These are phyloP conservation scores for Xylaria sp. DNA, from an alignment of 2,329 filamentous ascomycete genomes.

Conservation along the genomic window DNA sequence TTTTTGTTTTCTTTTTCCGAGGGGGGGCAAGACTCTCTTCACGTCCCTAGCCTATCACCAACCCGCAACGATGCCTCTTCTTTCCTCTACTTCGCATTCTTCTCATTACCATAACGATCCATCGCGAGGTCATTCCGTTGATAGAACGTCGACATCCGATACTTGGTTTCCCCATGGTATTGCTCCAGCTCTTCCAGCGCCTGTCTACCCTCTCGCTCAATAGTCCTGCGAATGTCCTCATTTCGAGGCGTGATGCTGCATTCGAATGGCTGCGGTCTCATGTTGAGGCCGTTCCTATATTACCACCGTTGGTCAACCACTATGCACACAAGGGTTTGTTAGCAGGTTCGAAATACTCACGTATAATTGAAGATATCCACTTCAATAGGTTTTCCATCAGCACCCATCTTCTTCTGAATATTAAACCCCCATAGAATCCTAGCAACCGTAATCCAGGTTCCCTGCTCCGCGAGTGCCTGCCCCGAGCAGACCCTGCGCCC, in stretches of 20 bases:
- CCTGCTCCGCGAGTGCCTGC: slow-evolving; percentile 67
- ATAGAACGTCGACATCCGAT: slow-evolving; percentile 66
- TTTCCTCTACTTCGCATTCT: slow-evolving; percentile 27
- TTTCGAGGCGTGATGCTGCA: slow-evolving; percentile 64
- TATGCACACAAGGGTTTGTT: neutral
- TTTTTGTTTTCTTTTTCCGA: neutral
- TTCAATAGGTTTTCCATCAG: slow-evolving; percentile 57
- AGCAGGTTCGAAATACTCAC: slow-evolving; percentile 51
- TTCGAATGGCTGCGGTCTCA: slow-evolving; percentile 66
- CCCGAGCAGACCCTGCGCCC: slow-evolving; percentile 65
- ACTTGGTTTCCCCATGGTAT: slow-evolving; percentile 67
- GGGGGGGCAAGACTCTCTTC: neutral
- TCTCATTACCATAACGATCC: slow-evolving; percentile 47
- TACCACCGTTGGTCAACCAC: slow-evolving; percentile 4
- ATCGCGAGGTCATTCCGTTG: slow-evolving; percentile 50
- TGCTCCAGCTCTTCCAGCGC: slow-evolving; percentile 63
- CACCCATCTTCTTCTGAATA: slow-evolving; percentile 55
- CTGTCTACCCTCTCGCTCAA: slow-evolving; percentile 63
- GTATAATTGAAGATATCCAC: slow-evolving; percentile 69
- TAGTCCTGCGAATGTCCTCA: slow-evolving; percentile 60
- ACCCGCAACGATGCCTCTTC: neutral
- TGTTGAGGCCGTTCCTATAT: slow-evolving; percentile 65
- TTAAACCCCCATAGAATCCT: slow-evolving; percentile 68
- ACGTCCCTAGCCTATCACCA: too few species aligned
- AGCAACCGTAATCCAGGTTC: slow-evolving; percentile 68